phyloP scores from a whole-genome alignment of 192 early-diverging fungal species.

The Coemansia sp. region DNA sequence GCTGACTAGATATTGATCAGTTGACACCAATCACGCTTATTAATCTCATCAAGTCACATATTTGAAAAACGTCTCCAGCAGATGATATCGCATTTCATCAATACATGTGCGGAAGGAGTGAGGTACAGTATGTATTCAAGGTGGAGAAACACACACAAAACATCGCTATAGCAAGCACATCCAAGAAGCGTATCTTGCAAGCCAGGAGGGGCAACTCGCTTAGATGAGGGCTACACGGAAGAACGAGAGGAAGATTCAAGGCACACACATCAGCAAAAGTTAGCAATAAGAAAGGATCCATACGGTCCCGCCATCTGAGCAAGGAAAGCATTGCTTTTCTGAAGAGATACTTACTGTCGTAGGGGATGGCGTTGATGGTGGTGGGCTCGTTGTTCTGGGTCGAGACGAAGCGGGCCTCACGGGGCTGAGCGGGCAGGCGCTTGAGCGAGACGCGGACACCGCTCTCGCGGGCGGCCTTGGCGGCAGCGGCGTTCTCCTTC shows the following conservation, averaged over 20 bases:
- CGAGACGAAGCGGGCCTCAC: constrained; percentile 86
- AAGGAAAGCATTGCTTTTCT: too few relatives aligned
- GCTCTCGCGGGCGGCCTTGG: constrained; percentile 82
- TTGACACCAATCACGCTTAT: constrained; percentile 1
- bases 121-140: constrained; percentile 10
- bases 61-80: not conserved
- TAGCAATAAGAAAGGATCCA: not conserved
- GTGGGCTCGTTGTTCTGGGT: constrained; percentile 87
- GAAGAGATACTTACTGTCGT: constrained; percentile 69
- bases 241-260: not conserved
- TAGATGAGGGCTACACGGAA: constrained; percentile 54
- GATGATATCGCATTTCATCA: too few relatives aligned
- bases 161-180: constrained; percentile 9
- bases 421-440: constrained; percentile 89
- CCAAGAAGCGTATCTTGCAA: not conserved
- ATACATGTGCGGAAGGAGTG: not conserved
- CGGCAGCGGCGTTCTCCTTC: constrained; percentile 88
- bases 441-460: constrained; percentile 81
- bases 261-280: not conserved
- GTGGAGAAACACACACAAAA: constrained; percentile 5
- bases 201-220: constrained; percentile 6
- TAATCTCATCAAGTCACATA: not conserved
- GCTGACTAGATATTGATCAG: not conserved
- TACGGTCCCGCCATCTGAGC: not conserved
- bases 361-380: constrained; percentile 95